Evolutionary conservation across 2,329 filamentous ascomycete genomes (phyloP), one percentile per base, ranked within the genome.

Genomic region (Fusarium longipes): DNA sequence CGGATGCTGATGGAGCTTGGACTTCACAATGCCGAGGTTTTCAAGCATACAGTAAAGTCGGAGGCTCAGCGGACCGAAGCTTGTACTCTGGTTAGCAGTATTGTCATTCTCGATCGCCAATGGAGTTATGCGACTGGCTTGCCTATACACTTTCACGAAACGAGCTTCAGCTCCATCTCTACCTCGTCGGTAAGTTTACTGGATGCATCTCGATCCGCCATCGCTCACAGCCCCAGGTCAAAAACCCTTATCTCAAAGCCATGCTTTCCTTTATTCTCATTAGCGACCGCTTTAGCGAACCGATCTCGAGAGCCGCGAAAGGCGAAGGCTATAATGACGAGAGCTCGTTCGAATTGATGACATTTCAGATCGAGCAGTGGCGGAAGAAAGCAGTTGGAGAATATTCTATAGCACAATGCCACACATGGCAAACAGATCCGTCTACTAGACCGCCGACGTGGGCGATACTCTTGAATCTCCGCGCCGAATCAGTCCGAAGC

Each of bases 291-390:
- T 67, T 67, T 18, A 53, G 58, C 5, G 64, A 67, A 14, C 64
- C 64, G 1, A 59, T 67, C n/a, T 67, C 64, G 0, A 49, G 57
- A 1, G 64, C 63, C 0, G 51, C 64, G 1, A 64, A 54, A 40
- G 64, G 64, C 1, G 64, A 67, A 20, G 57, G 63, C 1, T 71
- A 73, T 6, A 63, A 68, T 1, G 73, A 76, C 10, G 64, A 74
- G 5, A 74, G 71, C 15, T 65, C 67, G 0, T 73, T 73, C n/a
- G 74, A 76, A 10, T 10, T 76, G 6, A 67, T 75, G 64, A 74
- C 67, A 8, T 75, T 76, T 10, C 74, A 76, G 20, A 67, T 76
- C 6, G 70, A 73, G 12, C 72, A 74, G 27, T 75, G 73, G 73
- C 52, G 70, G 3, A 74, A 70, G 24, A 70, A 65, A 5, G 68